phyloP scores from a whole-genome alignment of 2,329 filamentous ascomycete genomes.

The Neurospora crassa region DNA sequence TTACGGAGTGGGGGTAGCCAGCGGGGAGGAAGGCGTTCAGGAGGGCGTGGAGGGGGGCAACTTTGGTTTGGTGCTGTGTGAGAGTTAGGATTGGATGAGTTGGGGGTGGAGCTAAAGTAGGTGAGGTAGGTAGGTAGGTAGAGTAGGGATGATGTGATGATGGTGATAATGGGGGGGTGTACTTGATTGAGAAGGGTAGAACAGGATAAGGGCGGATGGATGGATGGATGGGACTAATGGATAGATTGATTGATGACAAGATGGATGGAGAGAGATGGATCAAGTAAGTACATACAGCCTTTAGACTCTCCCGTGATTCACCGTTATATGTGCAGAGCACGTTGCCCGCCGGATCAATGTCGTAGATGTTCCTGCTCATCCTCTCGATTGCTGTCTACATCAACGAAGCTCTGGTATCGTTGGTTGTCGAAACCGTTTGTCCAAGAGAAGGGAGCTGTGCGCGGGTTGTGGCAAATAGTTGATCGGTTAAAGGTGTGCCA shows the following conservation, averaged over 20 bases:
- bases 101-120: too few relatives aligned
- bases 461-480: neutral
- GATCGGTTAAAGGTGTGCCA: neutral
- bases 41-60: constrained; percentile 23
- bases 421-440: neutral
- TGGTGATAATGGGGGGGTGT: too few relatives aligned
- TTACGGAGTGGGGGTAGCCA: constrained; percentile 83
- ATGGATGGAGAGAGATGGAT: neutral
- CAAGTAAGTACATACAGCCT: constrained; percentile 15
- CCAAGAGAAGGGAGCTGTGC: neutral
- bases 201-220: neutral
- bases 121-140: too few relatives aligned
- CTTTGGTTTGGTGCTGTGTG: neutral
- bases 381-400: constrained; percentile 7
- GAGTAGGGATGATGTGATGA: too few relatives aligned
- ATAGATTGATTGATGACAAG: neutral
- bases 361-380: constrained; percentile 23
- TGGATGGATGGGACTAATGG: neutral
- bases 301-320: constrained; percentile 16
- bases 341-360: constrained; percentile 29
- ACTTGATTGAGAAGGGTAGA: neutral
- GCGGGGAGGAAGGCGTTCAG: constrained; percentile 74
- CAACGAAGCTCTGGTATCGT: neutral
- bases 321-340: constrained; percentile 26
- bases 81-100: too few relatives aligned